phyloP scores from a whole-genome alignment of 2,329 filamentous ascomycete species.

The Alternaria brassicicola region DNA sequence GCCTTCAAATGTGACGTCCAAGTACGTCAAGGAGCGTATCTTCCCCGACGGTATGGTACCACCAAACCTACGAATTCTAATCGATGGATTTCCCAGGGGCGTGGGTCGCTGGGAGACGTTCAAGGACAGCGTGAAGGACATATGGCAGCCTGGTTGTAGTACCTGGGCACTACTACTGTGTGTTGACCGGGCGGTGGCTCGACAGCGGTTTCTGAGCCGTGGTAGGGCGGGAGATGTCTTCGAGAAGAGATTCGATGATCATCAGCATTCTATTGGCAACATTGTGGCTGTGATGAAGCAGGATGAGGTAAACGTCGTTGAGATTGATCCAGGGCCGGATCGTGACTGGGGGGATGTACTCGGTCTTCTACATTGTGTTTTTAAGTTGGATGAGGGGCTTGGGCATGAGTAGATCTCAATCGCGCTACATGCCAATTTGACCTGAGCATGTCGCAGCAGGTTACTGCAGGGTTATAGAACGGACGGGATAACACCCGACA shows the following conservation, averaged over 20 bases:
- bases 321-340: background rate
- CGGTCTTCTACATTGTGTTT: background rate
- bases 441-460: background rate
- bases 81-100: conserved; percentile 20
- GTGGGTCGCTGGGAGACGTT: conserved; percentile 10
- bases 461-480: background rate
- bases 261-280: background rate
- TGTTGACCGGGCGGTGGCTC: conserved; percentile 4
- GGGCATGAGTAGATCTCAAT: background rate
- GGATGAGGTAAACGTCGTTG: conserved; percentile 1
- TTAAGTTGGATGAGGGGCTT: background rate
- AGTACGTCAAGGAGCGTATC: conserved; percentile 12
- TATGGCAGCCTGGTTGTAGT: conserved; percentile 1
- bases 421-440: background rate
- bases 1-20: conserved; percentile 5
- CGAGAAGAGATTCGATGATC: conserved; percentile 11
- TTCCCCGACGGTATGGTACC: conserved; percentile 4
- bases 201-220: conserved; percentile 8
- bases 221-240: conserved; percentile 18
- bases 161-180: conserved; percentile 4
- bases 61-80: conserved; percentile 1
- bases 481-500: background rate
- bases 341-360: background rate
- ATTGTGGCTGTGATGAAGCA: conserved; percentile 13
- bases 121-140: conserved; percentile 3